Base-by-base conservation (phyloP, 2,329 filamentous ascomycete species). In the Xylariaceae sp. region DNA sequence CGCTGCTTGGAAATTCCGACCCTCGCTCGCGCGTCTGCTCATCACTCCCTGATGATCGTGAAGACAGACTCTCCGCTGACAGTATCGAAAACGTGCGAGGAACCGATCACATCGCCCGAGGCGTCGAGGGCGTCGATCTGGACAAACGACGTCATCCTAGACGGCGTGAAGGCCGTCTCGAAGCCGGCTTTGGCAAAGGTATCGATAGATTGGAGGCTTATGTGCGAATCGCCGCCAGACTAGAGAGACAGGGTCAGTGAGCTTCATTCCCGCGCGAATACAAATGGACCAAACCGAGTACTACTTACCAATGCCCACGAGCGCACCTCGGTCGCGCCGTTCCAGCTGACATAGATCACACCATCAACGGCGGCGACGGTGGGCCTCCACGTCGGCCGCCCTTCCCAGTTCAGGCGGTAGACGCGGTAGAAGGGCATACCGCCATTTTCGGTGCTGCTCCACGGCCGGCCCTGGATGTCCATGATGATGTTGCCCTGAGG, bases 351-450 rank as follows among this genome's bases (percentile, higher is more conserved):
- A 30, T 60, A 63, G 4, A 64, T 43, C 1, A 38, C 43, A 2
- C 41, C 43, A 6, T 43, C 39, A 4, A 49, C 41, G 7, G 45
- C 40, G 36, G 54, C 31, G 25, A 43, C 38, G 29, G 49, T 40
- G 0, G 52, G 53, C 3, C 48, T 42, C 22, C 54, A 42, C 6
- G 49, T 47, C 3, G 56, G 56, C 19, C 53, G 60, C 13, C 60
- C 65, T n/a, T 52, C 56, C 70, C 73, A 80, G 35, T 65, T 57
- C 42, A 61, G 67, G 45, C 70, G 72, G 51, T 68, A 69, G 3
- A 64, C 65, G 19, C 73, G 65, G 44, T 78, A 79, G 3, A 70
- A 63, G 47, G 50, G 51, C 44, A 51, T 48, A 37, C 50, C 53
- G 39, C 63, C 35, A 32, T 49, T 29, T 45, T 62, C 45, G 2